Evolutionary conservation across 768 basidiomycete genomes (phyloP).

Genomic region (Mrakia blollopis): DNA sequence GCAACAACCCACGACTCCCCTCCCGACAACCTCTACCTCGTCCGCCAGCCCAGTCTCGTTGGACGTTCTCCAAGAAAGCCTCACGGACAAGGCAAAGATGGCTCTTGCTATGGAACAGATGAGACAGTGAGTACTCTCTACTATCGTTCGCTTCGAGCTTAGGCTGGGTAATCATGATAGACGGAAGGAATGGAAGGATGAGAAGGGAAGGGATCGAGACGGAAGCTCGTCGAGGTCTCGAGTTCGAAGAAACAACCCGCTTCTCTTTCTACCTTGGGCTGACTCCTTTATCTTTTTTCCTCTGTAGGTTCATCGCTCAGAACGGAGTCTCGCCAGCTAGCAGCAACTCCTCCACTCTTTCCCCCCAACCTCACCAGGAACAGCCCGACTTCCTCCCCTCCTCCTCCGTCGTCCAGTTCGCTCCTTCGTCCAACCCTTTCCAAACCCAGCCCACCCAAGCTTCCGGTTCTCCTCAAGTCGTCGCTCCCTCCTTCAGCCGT

Average conservation of each 20-base stretch:
- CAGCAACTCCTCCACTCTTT: neutral
- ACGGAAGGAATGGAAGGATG: too few species aligned
- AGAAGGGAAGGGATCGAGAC: too few species aligned
- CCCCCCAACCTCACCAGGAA: neutral
- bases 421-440: neutral
- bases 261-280: neutral
- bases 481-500: neutral
- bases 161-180: too few species aligned
- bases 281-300: neutral
- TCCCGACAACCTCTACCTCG: neutral
- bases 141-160: neutral
- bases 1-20: neutral
- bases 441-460: neutral
- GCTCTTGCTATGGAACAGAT: neutral
- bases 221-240: too few species aligned
- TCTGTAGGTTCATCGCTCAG: neutral
- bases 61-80: neutral
- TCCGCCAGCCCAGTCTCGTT: neutral
- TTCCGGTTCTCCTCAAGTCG: neutral
- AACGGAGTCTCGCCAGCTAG: constrained; percentile 2
- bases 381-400: constrained; percentile 1
- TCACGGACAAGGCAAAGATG: neutral
- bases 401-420: neutral
- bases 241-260: too few species aligned
- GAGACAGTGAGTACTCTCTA: neutral